phyloP scores from a whole-genome alignment of 2,329 filamentous ascomycete genomes.

The Penicillium sp. region DNA sequence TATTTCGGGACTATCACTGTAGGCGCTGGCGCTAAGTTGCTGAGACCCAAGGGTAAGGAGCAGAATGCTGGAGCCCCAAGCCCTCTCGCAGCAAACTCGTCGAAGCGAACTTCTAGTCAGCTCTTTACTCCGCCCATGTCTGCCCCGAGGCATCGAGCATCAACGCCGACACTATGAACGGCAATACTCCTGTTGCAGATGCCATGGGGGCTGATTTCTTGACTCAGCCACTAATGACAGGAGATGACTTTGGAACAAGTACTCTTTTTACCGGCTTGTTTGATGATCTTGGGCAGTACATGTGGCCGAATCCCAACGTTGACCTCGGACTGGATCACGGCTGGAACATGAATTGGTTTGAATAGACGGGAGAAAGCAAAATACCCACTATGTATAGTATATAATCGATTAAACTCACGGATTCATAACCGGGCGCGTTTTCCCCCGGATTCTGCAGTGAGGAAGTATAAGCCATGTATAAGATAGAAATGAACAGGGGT shows the following conservation, averaged over 20 bases:
- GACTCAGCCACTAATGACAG: constrained; percentile 19
- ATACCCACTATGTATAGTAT: neutral
- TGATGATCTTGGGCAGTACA: constrained; percentile 23
- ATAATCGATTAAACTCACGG: neutral
- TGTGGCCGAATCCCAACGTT: constrained; percentile 25
- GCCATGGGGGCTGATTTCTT: constrained; percentile 8
- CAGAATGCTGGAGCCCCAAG: constrained; percentile 12
- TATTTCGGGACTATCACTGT: constrained; percentile 45
- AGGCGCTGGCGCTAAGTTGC: constrained; percentile 32
- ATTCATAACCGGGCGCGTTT: neutral
- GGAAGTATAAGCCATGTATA: neutral
- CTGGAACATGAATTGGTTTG: constrained; percentile 39
- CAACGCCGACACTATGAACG: neutral
- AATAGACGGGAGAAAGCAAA: constrained; percentile 9
- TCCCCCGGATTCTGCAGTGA: neutral
- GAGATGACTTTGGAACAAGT: constrained; percentile 16
- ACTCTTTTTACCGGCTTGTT: constrained; percentile 21
- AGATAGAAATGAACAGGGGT: constrained; percentile 1
- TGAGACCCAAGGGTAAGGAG: constrained; percentile 8
- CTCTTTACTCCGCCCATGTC: constrained; percentile 26
- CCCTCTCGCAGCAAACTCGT: neutral
- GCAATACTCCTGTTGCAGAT: neutral
- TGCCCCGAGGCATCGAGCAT: constrained; percentile 9
- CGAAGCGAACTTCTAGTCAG: constrained; percentile 11
- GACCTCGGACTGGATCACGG: constrained; percentile 38